phyloP scores from a whole-genome alignment of 768 basidiomycete genomes.

The Suillus lakei region DNA sequence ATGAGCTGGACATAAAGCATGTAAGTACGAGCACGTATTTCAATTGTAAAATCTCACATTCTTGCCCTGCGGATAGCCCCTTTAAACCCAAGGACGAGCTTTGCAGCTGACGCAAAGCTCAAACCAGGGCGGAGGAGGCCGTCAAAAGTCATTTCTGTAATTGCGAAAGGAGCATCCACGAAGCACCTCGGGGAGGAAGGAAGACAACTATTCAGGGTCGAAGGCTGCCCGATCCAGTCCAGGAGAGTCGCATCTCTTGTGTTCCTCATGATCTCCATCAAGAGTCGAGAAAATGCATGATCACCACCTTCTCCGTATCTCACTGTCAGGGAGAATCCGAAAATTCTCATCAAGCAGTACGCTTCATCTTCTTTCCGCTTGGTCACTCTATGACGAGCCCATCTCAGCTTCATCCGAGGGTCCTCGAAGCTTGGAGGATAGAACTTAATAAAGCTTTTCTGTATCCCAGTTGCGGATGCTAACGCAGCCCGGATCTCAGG shows the following conservation, averaged over 20 bases:
- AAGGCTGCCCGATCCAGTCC: constrained; percentile 17
- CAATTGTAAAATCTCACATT: neutral
- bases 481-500: constrained; percentile 1
- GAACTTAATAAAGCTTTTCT: neutral
- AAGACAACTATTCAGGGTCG: constrained; percentile 9
- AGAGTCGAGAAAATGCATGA: constrained; percentile 16
- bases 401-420: constrained; percentile 9
- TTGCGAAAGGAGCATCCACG: constrained; percentile 1
- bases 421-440: constrained; percentile 7
- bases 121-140: neutral
- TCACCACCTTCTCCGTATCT: constrained; percentile 26
- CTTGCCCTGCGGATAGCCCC: neutral
- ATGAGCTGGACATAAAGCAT: neutral
- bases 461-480: constrained; percentile 6
- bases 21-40: neutral
- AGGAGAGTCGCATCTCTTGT: constrained; percentile 16
- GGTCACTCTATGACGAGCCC: constrained; percentile 16
- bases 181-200: constrained; percentile 13
- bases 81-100: neutral
- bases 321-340: constrained; percentile 15
- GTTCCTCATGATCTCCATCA: constrained; percentile 13
- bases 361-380: constrained; percentile 20
- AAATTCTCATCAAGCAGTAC: constrained; percentile 21
- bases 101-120: neutral
- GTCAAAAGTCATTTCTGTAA: neutral